These are phyloP conservation scores for Kwoniella sp. DNA, from an alignment of 768 basidiomycete genomes.

Conservation along the genomic window DNA sequence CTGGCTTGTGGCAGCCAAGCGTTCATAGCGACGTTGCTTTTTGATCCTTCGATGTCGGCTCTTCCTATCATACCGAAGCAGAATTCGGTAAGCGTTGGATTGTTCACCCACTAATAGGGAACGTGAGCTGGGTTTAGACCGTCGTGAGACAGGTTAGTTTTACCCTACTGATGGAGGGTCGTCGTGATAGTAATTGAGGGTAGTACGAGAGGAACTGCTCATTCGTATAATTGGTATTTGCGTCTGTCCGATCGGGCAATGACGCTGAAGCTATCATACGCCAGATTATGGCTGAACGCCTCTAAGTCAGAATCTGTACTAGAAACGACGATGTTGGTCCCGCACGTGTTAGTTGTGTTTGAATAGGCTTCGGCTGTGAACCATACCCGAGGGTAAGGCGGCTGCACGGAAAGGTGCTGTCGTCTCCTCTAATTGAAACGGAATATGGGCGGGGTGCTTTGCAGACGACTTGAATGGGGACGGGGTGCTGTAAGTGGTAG, in stretches of 20 bases:
- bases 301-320: constrained; percentile 78
- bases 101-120: constrained; percentile 77
- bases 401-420: constrained; percentile 57
- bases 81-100: constrained; percentile 75
- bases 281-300: constrained; percentile 80
- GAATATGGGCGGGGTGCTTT: constrained; percentile 69
- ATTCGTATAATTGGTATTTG: constrained; percentile 80
- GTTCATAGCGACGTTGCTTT: constrained; percentile 79
- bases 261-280: constrained; percentile 75
- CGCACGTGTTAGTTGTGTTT: constrained; percentile 62
- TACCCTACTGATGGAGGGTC: constrained; percentile 75
- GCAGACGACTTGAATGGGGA: constrained; percentile 72
- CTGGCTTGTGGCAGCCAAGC: constrained; percentile 77
- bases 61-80: constrained; percentile 77
- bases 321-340: constrained; percentile 68
- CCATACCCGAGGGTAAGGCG: constrained; percentile 58
- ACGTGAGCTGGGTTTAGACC: constrained; percentile 66
- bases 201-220: constrained; percentile 78
- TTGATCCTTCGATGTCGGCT: constrained; percentile 78
- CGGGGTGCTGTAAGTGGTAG: constrained; percentile 71
- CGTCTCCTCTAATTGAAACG: constrained; percentile 60
- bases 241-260: constrained; percentile 70
- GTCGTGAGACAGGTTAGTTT: constrained; percentile 79
- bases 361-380: constrained; percentile 67
- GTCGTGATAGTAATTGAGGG: constrained; percentile 72